Evolutionary conservation across 2,329 filamentous ascomycete genomes (phyloP), one percentile per base, ranked within the genome.

Genomic region (Ambrosiella cleistominuta): DNA sequence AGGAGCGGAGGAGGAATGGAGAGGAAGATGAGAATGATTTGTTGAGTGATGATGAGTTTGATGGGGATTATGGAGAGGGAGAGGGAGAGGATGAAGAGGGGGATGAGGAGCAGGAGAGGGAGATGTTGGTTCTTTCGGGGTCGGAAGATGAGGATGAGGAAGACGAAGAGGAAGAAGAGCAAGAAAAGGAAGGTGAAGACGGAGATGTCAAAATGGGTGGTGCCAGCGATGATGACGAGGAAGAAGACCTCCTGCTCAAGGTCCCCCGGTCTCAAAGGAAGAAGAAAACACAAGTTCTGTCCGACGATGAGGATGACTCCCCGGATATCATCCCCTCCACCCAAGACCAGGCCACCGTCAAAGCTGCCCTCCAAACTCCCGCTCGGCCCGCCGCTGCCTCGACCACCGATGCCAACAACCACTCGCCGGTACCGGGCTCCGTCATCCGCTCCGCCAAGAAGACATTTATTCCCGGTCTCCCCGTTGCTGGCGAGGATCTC

Each of bases 361-460:
- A 58, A 70, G 72, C 27, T 27, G 27, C 12, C 37, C 39, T 60
- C 12, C 59, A 56, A 35, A 81, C 78, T 1, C 79, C 78, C 0
- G 52, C n/a, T 2, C 73, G 69, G 58, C 69, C 75, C 11, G 78
- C 76, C 64, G 52, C 59, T 35, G 68, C 67, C 1, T 66, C 67
- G 5, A 66, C 68, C n/a, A 70, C 68, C 42, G 37, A 45, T 15
- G 38, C 37, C 13, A 36, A 13, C 8, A 70, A 70, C 2, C 66
- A 69, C 7, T 81, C 79, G 15, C 78, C 77, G 2, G 72, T 69
- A 3, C 27, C 27, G n/a, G 79, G 75, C 13, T 85, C 82, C 0
- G 79, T 84, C 1, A 67, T 85, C n/a, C 78, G 82, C 45, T 85
- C 82, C 3, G 81, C 81, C 1, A 82, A 77, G 60, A 86, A 85